Conservation (phyloP, 1,284 basidiomycete species). For the Puccinia triticina region DNA sequence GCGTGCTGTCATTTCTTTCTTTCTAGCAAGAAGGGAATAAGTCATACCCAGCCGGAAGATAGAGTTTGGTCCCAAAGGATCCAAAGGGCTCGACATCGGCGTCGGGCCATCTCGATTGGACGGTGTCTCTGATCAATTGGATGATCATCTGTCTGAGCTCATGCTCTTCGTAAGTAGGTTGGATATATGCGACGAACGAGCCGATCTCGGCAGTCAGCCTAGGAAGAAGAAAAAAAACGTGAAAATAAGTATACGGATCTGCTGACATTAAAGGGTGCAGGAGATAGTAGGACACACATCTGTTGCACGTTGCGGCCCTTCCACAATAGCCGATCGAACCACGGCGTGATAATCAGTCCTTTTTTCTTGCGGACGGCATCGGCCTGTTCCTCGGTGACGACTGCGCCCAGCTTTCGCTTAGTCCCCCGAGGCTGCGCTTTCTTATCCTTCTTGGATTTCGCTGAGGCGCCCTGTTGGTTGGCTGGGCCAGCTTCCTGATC, state of each 20-base stretch:
- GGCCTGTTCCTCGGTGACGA: slow-evolving; percentile 29
- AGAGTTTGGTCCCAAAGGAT: slow-evolving; percentile 89
- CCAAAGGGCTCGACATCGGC: slow-evolving; percentile 86
- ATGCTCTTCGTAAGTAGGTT: slow-evolving; percentile 81
- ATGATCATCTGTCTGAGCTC: slow-evolving; percentile 79
- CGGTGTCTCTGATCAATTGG: slow-evolving; percentile 70
- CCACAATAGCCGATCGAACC: slow-evolving; percentile 29
- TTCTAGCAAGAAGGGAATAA: slow-evolving; percentile 41
- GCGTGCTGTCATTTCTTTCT: slow-evolving; percentile 64
- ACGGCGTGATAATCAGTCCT: slow-evolving; percentile 27
- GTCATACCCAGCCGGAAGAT: slow-evolving; percentile 84
- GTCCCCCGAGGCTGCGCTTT: neutral
- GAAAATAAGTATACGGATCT: neutral
- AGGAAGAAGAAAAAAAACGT: neutral
- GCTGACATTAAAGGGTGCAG: neutral
- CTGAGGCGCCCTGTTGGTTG: neutral
- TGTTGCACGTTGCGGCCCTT: slow-evolving; percentile 39
- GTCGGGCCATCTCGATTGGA: slow-evolving; percentile 73
- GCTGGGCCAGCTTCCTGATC: slow-evolving; percentile 13
- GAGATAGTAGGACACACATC: neutral
- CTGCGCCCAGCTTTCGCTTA: slow-evolving; percentile 6
- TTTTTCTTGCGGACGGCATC: slow-evolving; percentile 40
- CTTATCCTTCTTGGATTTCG: neutral
- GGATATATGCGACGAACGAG: slow-evolving; percentile 83
- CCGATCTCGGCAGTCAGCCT: slow-evolving; percentile 82